Evolutionary conservation across 1,284 basidiomycete genomes (phyloP), one percentile per base, ranked within the genome.

Genomic region (Tilletia indica): DNA sequence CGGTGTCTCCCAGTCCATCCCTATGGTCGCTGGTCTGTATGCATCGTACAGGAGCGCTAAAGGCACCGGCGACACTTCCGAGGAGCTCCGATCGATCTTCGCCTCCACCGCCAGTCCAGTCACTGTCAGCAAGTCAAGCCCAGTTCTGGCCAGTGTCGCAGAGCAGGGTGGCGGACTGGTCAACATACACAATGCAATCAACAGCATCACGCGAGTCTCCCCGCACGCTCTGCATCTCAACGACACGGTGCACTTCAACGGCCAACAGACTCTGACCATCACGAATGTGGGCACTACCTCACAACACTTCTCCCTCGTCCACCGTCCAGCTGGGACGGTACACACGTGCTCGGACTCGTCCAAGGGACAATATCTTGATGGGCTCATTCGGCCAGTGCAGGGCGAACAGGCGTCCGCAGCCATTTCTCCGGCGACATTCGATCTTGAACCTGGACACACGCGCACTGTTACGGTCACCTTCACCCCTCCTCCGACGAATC

Each of bases 91-190:
- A 85, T 86, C 63, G 75, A 80, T 90, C 12, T 88, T 92, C 74
- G 86, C 91, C 84, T 88, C 88, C 16, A 90, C 90, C 0, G 88
- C 89, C 9, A 81, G 86, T 54, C 83, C 85, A 4, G 83, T 91
- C 9, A 80, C 85, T 0, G 88, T 87, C 54, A 86, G 86, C 49
- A 86, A 19, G 21, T 54, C 87, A 16, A 87, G 87, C 31, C 87
- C 86, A 6, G 86, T 86, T 45, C 87, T 88, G 3, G 88, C 90
- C 75, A 90, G 89, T 9, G 86, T 89, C 8, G 87, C 89, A 0
- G 88, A 89, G 69, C 89, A 89, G 74, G 91, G 91, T 49, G 87
- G 89, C 25, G 91, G 91, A 25, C 82, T 91, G 68, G 86, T 91
- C 70, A 87, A 91, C 77, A 88, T 89, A 12, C 89, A 87, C 83